Conservation (phyloP, 495 filamentous ascomycete genomes). For the Penicillium ochrochloron region DNA sequence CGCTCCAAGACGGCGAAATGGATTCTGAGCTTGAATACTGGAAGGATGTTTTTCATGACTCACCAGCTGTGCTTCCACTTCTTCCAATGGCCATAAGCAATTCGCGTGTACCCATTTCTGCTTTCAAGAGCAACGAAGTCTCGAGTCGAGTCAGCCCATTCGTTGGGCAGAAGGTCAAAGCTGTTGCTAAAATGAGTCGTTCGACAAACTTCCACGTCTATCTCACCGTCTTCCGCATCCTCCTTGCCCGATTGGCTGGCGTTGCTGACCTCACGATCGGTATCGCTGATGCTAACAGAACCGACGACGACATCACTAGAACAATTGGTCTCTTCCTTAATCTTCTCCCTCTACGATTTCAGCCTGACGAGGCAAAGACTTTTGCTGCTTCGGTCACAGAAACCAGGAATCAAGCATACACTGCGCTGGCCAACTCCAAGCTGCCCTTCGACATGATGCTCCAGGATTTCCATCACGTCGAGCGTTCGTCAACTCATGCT, state of each 20-base stretch:
- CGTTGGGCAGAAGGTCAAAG: conserved; percentile 10
- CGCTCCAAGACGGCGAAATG: conserved; percentile 15
- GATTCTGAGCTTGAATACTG: conserved; percentile 33
- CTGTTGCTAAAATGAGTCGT: background rate
- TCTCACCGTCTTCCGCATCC: conserved; percentile 27
- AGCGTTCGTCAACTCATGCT: conserved; percentile 30
- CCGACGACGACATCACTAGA: conserved; percentile 16
- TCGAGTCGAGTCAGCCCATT: background rate
- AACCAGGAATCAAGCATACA: conserved; percentile 25
- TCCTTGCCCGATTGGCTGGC: conserved; percentile 27
- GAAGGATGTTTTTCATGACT: conserved; percentile 22
- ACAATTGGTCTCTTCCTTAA: conserved; percentile 54
- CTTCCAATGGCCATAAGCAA: conserved; percentile 24
- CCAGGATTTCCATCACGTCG: conserved; percentile 28
- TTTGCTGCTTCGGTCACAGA: conserved; percentile 22
- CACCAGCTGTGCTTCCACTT: conserved; percentile 31
- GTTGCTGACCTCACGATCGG: conserved; percentile 24
- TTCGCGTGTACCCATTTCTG: background rate
- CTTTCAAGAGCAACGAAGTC: conserved; percentile 9
- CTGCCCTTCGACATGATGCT: conserved; percentile 51
- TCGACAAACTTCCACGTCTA: conserved; percentile 41
- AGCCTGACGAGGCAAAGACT: background rate
- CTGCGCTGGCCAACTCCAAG: conserved; percentile 29
- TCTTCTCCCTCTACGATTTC: conserved; percentile 50
- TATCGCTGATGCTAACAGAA: conserved; percentile 45